phyloP scores from a whole-genome alignment of 495 filamentous ascomycete genomes.

The Articulospora tetracladia region DNA sequence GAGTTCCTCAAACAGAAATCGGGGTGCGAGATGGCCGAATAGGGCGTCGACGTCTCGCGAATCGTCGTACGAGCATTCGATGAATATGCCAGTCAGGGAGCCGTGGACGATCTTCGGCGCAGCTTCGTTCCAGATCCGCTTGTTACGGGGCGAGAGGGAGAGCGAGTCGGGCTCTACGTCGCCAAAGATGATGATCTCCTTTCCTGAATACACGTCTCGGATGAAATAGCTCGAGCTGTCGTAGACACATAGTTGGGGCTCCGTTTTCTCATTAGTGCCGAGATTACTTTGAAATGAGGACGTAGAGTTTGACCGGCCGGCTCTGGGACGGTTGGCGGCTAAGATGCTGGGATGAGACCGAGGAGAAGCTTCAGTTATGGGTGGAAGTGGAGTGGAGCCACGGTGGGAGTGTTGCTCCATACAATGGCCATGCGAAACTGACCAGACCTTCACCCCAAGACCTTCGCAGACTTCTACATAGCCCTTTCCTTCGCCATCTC shows the following conservation, averaged over 20 bases:
- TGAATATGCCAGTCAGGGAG: constrained; percentile 74
- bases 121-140: constrained; percentile 75
- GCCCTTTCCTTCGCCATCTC: constrained; percentile 67
- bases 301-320: not conserved
- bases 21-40: constrained; percentile 84
- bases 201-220: constrained; percentile 60
- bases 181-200: constrained; percentile 87
- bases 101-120: constrained; percentile 74
- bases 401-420: constrained; percentile 66
- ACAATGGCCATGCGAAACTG: constrained; percentile 84
- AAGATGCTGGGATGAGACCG: not conserved
- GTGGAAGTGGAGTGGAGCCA: constrained; percentile 35
- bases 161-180: constrained; percentile 92
- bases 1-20: constrained; percentile 76
- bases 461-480: constrained; percentile 86
- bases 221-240: constrained; percentile 94
- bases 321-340: not conserved
- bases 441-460: constrained; percentile 70
- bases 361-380: constrained; percentile 1
- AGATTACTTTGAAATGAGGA: not conserved
- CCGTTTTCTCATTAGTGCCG: not conserved
- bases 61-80: constrained; percentile 92
- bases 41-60: constrained; percentile 66
- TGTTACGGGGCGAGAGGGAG: constrained; percentile 75
- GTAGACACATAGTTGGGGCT: constrained; percentile 53